phyloP scores from a whole-genome alignment of 352 stramenopile species.

The Aphanomyces stellatus region DNA sequence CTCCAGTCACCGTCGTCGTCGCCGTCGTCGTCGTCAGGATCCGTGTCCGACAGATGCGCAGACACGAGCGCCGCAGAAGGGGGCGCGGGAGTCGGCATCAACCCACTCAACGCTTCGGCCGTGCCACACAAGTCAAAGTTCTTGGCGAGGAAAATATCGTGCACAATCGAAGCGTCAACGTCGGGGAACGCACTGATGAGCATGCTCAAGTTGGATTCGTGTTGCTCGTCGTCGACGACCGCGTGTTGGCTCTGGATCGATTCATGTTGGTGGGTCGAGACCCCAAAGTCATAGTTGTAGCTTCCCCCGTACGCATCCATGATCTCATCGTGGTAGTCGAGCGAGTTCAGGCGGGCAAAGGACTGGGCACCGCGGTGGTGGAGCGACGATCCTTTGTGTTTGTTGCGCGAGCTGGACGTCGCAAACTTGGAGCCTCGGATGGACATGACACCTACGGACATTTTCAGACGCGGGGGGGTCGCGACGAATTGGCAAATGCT shows the following conservation, averaged over 20 bases:
- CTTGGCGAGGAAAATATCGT: slow-evolving; percentile 19
- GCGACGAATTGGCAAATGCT: background rate
- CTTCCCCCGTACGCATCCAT: slow-evolving; percentile 17
- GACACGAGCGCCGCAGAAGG: background rate
- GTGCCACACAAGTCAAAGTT: slow-evolving; percentile 17
- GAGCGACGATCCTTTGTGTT: background rate
- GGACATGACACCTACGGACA: slow-evolving; percentile 8
- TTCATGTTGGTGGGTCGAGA: background rate
- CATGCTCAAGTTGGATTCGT: slow-evolving; percentile 9
- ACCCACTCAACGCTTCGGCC: slow-evolving; percentile 2
- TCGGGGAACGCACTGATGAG: slow-evolving; percentile 18
- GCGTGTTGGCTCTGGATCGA: background rate
- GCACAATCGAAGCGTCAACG: slow-evolving; percentile 7
- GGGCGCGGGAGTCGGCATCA: background rate
- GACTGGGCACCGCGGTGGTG: background rate
- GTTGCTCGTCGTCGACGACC: background rate
- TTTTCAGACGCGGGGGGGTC: too few species aligned
- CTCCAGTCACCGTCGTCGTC: slow-evolving; percentile 18
- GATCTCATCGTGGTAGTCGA: slow-evolving; percentile 17
- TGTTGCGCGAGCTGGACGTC: background rate
- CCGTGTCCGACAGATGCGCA: background rate
- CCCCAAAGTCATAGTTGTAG: slow-evolving; percentile 18
- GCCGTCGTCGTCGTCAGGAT: slow-evolving; percentile 10
- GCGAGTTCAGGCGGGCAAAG: background rate
- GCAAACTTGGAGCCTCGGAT: slow-evolving; percentile 9